Evolutionary conservation across 768 basidiomycete species (phyloP).

Genomic region (Lactarius indigo): DNA sequence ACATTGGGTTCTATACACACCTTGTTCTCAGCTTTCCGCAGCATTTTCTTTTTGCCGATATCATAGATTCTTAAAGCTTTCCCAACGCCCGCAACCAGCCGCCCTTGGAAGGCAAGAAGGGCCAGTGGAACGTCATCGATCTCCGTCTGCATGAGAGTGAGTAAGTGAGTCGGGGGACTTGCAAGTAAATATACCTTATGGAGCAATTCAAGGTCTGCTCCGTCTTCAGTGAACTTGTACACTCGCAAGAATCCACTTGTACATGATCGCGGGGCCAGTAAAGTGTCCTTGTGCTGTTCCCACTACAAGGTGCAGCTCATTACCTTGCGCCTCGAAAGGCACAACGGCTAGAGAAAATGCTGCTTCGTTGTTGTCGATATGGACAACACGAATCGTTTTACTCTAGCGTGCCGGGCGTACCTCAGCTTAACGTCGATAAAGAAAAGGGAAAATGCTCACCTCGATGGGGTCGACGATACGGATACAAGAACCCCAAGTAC

Average conservation of each 20-base stretch:
- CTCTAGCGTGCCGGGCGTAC: slow-evolving; percentile 40
- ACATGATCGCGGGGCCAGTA: slow-evolving; percentile 82
- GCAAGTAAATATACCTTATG: slow-evolving; percentile 40
- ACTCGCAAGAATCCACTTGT: slow-evolving; percentile 85
- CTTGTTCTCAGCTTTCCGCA: slow-evolving; percentile 98
- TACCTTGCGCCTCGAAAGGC: slow-evolving; percentile 74
- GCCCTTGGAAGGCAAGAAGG: slow-evolving; percentile 89
- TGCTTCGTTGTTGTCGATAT: slow-evolving; percentile 86
- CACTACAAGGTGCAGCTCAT: slow-evolving; percentile 88
- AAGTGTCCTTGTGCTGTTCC: slow-evolving; percentile 89
- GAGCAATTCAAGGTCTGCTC: slow-evolving; percentile 72
- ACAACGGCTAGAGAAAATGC: slow-evolving; percentile 92
- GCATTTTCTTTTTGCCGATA: slow-evolving; percentile 94
- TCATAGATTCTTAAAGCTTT: slow-evolving; percentile 93
- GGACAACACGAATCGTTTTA: slow-evolving; percentile 65
- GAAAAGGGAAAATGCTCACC: slow-evolving; percentile 34
- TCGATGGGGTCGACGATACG: slow-evolving; percentile 84
- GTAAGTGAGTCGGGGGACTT: not conserved
- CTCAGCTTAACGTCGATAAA: not conserved
- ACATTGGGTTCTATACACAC: not conserved
- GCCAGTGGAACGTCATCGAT: slow-evolving; percentile 91
- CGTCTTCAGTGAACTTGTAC: slow-evolving; percentile 81
- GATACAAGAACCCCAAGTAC: slow-evolving; percentile 93
- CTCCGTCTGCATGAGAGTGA: slow-evolving; percentile 62
- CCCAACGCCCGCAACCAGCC: slow-evolving; percentile 87